Evolutionary conservation across 1,139 yeast genomes (phyloP), one percentile per base, ranked within the genome.

Genomic region (Saccharomyces hybrid): DNA sequence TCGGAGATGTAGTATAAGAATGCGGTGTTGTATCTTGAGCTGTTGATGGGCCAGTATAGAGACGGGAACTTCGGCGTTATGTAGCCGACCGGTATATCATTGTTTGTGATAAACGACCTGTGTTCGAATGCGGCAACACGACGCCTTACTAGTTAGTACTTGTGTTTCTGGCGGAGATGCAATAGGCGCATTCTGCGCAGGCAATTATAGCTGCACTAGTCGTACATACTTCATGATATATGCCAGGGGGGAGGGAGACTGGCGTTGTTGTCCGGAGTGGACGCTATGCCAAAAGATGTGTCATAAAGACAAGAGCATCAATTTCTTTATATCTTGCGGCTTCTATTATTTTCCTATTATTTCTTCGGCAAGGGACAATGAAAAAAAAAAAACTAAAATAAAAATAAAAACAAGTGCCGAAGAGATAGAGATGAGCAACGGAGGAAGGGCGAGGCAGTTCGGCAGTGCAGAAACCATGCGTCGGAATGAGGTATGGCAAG

Each of bases 1-100:
- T 90, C 97, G 32, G 67, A 61, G 1, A 84, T 73, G 63, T 82
- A 80, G 71, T 88, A 91, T 11, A 93, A 77, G 59, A 77, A 82
- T 49, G 90, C 77, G 27, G 76, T 68, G 31, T 77, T 71, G 70
- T 77, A 85, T 42, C 68, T 61, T n/a, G 66, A 59, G 44, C 68
- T 67, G 7, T 75, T 70, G 5, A 78, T 64, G 0, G 96, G 96
- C 86, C 93, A 85, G 65, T 76, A 79, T 29, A 93, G 71, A 4
- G 95, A 82, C 2, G 98, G 99, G 66, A 91, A 93, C 23, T 65
- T 56, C 0, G 99, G 99, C 0, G 84, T 76, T 5, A 74, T 72
- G 71, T 93, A 93, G 29, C 96, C 96, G 5, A 89, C 81, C 1
- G 97, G 96, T 0, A 83, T 76, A 59, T 79, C 73, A 23, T 74